Evolutionary conservation across 2,329 filamentous ascomycete genomes (phyloP), one percentile per base, ranked within the genome.

Genomic region (Grosmannia penicillata): DNA sequence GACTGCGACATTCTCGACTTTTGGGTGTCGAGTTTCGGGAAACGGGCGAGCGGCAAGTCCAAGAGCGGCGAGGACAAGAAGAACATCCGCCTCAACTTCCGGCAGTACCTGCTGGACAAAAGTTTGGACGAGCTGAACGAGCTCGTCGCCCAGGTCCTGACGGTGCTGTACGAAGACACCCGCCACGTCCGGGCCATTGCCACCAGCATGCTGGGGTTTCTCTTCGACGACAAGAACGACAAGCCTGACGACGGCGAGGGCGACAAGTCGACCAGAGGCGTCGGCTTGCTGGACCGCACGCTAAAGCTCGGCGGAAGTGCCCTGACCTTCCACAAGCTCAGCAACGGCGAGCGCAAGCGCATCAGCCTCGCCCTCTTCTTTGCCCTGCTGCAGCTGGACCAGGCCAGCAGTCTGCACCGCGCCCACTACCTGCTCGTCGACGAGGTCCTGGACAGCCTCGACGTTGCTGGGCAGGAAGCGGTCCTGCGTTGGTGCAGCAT

Each of bases 351-450:
- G 46, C 52, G 55, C n/a, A 57, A 55, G 33, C 53, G 55, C 30
- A 49, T 56, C 25, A 53, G 56, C 41, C 51, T 57, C 0, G 55
- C 55, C 19, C 47, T 57, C 15, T 56, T 57, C 43, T 56, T 56
- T 30, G 52, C 53, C 11, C 47, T 57, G 15, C 45, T 55, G 38
- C 46, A 49, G 37, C 43, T 55, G 25, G 37, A 44, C 28, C 49
- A 53, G 40, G 46, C 50, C 1, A 43, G 48, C 14, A 51, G 50
- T 28, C 32, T 47, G 7, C 51, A 56, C 41, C 48, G 52, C 22
- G 51, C 55, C 7, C 45, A 51, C 15, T 56, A 56, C 37, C 44
- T 57, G 41, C 50, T 57, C 13, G 47, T 57, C 7, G 55, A 57
- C 37, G 55, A 57, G 47, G 53, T 49, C 3, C 55, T 56, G 41